These are phyloP conservation scores for Suillus lakei DNA, from an alignment of 768 basidiomycete genomes.

Conservation along the genomic window DNA sequence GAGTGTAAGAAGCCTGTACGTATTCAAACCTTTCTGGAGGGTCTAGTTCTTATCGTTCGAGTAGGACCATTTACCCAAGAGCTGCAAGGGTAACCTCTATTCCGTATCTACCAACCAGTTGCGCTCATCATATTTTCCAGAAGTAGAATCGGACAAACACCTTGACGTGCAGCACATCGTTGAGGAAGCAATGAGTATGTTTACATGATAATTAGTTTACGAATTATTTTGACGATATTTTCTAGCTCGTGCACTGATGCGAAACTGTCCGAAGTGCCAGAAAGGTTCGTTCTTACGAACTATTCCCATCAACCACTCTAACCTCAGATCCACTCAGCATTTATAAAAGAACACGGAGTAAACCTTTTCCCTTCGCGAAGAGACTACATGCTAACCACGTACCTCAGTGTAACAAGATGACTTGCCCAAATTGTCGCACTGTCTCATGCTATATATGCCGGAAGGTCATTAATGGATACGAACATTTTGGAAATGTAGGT, in stretches of 20 bases:
- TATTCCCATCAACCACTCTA: neutral
- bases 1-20: conserved; percentile 74
- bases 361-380: conserved; percentile 25
- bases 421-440: conserved; percentile 71
- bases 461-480: conserved; percentile 71
- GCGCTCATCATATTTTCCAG: conserved; percentile 40
- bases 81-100: conserved; percentile 62
- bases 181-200: conserved; percentile 92
- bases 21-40: conserved; percentile 12
- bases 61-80: conserved; percentile 83
- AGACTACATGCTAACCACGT: neutral
- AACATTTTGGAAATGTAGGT: conserved; percentile 69
- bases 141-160: conserved; percentile 75
- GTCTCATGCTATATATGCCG: conserved; percentile 88
- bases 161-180: conserved; percentile 77
- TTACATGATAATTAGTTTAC: neutral
- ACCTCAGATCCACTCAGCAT: conserved; percentile 49
- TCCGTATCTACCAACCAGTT: neutral
- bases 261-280: conserved; percentile 85
- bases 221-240: conserved; percentile 8
- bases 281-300: conserved; percentile 57
- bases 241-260: conserved; percentile 78
- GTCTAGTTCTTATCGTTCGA: neutral
- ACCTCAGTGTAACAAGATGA: conserved; percentile 90
- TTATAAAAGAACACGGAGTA: conserved; percentile 82